These are phyloP conservation scores for Solidago caesia DNA, from an alignment of 129 eudicot species.

Conservation along the genomic window DNA sequence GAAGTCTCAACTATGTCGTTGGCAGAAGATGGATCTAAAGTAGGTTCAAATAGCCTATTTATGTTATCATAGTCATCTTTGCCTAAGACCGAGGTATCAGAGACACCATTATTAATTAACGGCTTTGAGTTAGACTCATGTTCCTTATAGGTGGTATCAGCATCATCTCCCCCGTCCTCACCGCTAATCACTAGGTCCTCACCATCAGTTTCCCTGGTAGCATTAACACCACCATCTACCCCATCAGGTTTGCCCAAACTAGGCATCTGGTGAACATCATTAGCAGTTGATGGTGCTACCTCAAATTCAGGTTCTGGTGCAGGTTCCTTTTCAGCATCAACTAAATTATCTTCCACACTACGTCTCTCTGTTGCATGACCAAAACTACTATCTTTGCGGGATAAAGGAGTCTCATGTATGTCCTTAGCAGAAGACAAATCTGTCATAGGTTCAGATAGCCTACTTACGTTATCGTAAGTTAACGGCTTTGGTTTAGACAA, in stretches of 20 bases:
- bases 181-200: slow-evolving; percentile 9
- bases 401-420: too few species aligned
- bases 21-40: not conserved
- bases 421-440: too few species aligned
- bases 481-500: not conserved
- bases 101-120: not conserved
- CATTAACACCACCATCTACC: not conserved
- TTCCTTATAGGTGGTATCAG: not conserved
- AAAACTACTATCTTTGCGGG: not conserved
- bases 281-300: not conserved
- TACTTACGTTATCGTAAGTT: not conserved
- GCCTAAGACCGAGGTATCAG: not conserved
- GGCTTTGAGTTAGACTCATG: slow-evolving; percentile 3
- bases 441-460: too few species aligned
- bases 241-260: slow-evolving; percentile 12
- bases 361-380: not conserved
- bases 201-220: not conserved
- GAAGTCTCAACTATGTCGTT: slow-evolving; percentile 4
- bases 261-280: not conserved
- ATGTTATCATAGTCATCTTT: slow-evolving; percentile 7
- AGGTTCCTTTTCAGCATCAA: slow-evolving; percentile 11
- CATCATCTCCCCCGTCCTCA: slow-evolving; percentile 1
- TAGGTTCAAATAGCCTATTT: not conserved
- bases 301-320: slow-evolving; percentile 19
- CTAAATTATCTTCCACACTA: slow-evolving; percentile 2